Evolutionary conservation across 768 basidiomycete species (phyloP).

Genomic region (Dendrothele bispora): DNA sequence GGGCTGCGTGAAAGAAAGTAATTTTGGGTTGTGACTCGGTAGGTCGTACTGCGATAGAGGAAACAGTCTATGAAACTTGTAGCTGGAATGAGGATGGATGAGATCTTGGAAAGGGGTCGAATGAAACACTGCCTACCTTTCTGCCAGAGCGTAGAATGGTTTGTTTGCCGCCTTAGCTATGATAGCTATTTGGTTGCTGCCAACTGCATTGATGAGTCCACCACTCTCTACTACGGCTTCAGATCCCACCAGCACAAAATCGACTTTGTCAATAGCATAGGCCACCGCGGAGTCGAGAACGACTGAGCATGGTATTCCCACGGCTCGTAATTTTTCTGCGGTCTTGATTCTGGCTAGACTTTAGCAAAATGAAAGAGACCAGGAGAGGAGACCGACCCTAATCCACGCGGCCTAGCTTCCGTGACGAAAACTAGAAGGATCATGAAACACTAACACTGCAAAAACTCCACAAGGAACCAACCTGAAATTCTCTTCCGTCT

Average conservation of each 20-base stretch:
- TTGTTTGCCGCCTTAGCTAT: slow-evolving; percentile 93
- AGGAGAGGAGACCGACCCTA: slow-evolving; percentile 59
- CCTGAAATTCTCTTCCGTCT: slow-evolving; percentile 87
- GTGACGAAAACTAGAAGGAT: slow-evolving; percentile 81
- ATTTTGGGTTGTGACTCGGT: slow-evolving; percentile 74
- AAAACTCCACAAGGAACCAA: no score
- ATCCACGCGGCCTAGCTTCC: slow-evolving; percentile 87
- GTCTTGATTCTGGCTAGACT: slow-evolving; percentile 72
- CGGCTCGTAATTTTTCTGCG: slow-evolving; percentile 76
- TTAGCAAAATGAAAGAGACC: background rate
- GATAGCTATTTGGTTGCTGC: slow-evolving; percentile 95
- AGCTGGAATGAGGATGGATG: slow-evolving; percentile 47
- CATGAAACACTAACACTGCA: no score
- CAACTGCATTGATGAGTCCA: slow-evolving; percentile 88
- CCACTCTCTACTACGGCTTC: slow-evolving; percentile 99
- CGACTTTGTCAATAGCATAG: slow-evolving; percentile 95
- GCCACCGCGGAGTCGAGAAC: slow-evolving; percentile 96
- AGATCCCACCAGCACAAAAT: slow-evolving; percentile 93
- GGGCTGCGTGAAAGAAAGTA: slow-evolving; percentile 67
- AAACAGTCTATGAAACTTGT: slow-evolving; percentile 97
- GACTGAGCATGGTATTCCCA: slow-evolving; percentile 89
- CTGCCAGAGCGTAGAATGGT: slow-evolving; percentile 94
- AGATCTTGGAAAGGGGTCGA: slow-evolving; percentile 16
- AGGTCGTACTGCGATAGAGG: slow-evolving; percentile 90
- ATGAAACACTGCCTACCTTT: slow-evolving; percentile 59